Evolutionary conservation across 768 basidiomycete species (phyloP), one percentile per base, ranked within the genome.

Genomic region (Obba rivulosa): DNA sequence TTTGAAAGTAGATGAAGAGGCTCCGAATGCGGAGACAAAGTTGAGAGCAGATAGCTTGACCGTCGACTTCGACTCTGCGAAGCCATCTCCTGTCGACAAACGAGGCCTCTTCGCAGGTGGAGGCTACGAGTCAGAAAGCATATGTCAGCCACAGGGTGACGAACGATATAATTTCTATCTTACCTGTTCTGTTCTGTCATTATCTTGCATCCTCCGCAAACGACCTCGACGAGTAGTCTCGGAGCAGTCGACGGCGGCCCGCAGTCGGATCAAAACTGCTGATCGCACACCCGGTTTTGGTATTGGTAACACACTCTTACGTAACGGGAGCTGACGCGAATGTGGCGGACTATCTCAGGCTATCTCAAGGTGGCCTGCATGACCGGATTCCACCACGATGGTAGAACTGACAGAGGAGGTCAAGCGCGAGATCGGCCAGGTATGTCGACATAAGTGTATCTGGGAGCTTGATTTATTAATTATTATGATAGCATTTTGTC

Each of bases 401-500:
- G 20, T 42, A 2, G 43, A 46, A 21, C 35, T 63, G 8, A 49
- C 48, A n/a, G 59, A 61, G 28, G 55, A 54, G 8, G 20, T 57
- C 18, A 59, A 47, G 43, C 56, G 61, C n/a, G 62, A 66, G 50
- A 60, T 65, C 11, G 62, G 64, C 16, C 64, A 65, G 57, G 61
- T 57, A 28, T 21, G 55, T 48, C 23, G 25, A 4, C 23, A 18
- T 22, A 5, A 40, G 16, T 34, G 47, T 4, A 21, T 7, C 18
- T 5, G 38, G 8, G 37, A 31, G 23, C 41, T 28, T 28, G 28
- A 31, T 18, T 24, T 17, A 34, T 36, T 17, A 1, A 13, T 44
- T 25, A 16, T 10, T 17, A 21, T 39, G 23, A 18, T 36, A 85
- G 82, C 84, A 85, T 59, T 85, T 87, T 56, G 79, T 87, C 13